Evolutionary conservation across 1,139 yeast genomes (phyloP).

Genomic region (Sugiyamaella xylanicola): DNA sequence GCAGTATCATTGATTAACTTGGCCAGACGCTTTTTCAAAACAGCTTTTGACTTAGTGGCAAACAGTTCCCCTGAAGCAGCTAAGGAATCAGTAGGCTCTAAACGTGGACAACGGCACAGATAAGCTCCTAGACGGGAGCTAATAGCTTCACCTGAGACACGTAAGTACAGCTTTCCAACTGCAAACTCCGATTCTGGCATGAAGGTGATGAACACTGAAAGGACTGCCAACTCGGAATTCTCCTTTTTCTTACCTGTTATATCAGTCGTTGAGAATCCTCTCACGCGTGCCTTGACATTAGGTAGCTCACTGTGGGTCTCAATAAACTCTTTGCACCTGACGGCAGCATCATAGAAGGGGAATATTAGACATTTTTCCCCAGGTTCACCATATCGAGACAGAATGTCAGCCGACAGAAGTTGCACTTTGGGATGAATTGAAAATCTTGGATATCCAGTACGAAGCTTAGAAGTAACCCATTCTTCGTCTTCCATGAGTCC

Average conservation of each 20-base stretch:
- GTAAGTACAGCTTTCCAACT: slow-evolving; percentile 89
- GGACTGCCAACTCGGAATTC: slow-evolving; percentile 38
- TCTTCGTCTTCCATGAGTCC: slow-evolving; percentile 90
- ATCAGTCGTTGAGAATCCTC: slow-evolving; percentile 23
- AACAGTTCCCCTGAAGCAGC: slow-evolving; percentile 38
- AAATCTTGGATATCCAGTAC: slow-evolving; percentile 83
- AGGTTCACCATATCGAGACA: slow-evolving; percentile 68
- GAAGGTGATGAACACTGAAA: slow-evolving; percentile 74
- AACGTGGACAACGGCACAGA: slow-evolving; percentile 3
- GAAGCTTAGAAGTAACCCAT: slow-evolving; percentile 77
- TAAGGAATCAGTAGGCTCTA: background rate
- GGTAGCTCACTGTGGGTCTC: slow-evolving; percentile 53
- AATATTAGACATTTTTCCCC: slow-evolving; percentile 74
- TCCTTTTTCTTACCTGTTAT: slow-evolving; percentile 33
- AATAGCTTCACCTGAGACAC: slow-evolving; percentile 92
- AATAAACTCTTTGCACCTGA: slow-evolving; percentile 80
- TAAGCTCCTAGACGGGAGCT: slow-evolving; percentile 51
- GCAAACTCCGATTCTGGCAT: slow-evolving; percentile 60
- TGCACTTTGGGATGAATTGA: slow-evolving; percentile 75
- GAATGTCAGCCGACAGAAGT: slow-evolving; percentile 42
- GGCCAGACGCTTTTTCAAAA: slow-evolving; percentile 73
- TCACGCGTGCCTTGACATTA: slow-evolving; percentile 48
- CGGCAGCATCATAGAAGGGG: slow-evolving; percentile 79
- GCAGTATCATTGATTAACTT: slow-evolving; percentile 56
- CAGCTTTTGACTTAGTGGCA: slow-evolving; percentile 71